Percentiles rank a stretch among this genome's conserved stretches.
Evolutionary conservation across 2,329 filamentous ascomycete species (phyloP).

Genomic region (Colletotrichum musae): DNA sequence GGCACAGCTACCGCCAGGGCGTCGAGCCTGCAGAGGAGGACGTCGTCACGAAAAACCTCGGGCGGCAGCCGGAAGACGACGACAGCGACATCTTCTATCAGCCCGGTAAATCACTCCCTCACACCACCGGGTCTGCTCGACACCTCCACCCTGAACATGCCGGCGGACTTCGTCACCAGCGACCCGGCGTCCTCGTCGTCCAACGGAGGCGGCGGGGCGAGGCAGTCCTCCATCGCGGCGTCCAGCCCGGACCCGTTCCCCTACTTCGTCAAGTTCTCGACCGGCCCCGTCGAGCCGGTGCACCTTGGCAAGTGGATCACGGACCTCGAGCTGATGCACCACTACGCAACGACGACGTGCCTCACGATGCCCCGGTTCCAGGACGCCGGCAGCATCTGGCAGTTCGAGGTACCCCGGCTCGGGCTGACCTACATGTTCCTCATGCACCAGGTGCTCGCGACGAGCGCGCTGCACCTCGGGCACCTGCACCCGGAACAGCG

Average conservation of each 20-base stretch:
- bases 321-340: conserved; percentile 55
- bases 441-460: conserved; percentile 51
- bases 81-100: conserved; percentile 19
- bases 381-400: conserved; percentile 49
- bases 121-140: conserved; percentile 27
- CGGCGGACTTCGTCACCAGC: conserved; percentile 19
- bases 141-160: conserved; percentile 11
- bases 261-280: conserved; percentile 46
- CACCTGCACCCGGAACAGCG: conserved; percentile 46
- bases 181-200: conserved; percentile 14
- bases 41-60: conserved; percentile 17
- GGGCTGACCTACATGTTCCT: conserved; percentile 48
- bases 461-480: conserved; percentile 49
- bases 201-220: background rate
- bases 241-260: conserved; percentile 39
- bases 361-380: conserved; percentile 48
- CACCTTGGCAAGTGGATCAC: conserved; percentile 49
- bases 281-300: conserved; percentile 40
- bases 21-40: conserved; percentile 12
- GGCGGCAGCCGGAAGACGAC: conserved; percentile 21
- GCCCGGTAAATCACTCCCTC: conserved; percentile 20
- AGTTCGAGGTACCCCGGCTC: conserved; percentile 46
- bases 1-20: background rate
- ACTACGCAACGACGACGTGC: conserved; percentile 50
- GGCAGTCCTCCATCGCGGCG: conserved; percentile 20